Base-by-base conservation (phyloP, 1,139 yeast species). In the Scheffersomyces quercinus region DNA sequence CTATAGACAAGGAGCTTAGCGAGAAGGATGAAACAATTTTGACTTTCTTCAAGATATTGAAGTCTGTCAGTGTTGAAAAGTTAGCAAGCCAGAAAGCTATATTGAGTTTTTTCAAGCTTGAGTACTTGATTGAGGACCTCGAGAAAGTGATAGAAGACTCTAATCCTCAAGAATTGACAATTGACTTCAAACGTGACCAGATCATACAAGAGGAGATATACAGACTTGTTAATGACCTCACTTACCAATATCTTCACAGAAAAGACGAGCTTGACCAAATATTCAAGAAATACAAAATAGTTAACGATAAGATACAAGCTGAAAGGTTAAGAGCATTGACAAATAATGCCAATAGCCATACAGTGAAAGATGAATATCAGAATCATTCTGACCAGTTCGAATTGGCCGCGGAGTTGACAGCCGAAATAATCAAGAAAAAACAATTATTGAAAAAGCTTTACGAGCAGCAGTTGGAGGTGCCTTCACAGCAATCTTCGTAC, bases 141-240 rank as follows among this genome's bases (percentile, higher is more conserved):
- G 60, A 55, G 36, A 50, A 52, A 38, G 41, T 41, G 9, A 37
- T 40, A 10, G 50, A 47, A 15, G 48, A 58, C 13, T 52, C 52
- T 34, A 43, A 41, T 34, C 51, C 50, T 2, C 55, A 53, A 20
- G 59, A 56, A 28, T 44, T 53, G 38, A 41, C 47, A 1, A 48
- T 63, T 28, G 71, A 66, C 46, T 50, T 52, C 31, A 55, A 56
- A 13, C 55, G 58, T 37, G 75, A 71, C 48, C 58, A 58, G 41
- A 58, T 73, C 8, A 61, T 74, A 13, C 79, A 74, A 48, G 79
- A 72, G 36, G 79, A 74, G 50, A 70, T 74, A 20, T 59, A 62
- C 43, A 54, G 78, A 29, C 58, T 74, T 36, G 53, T 66, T 28
- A 73, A 73, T 46, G 79, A 74, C 51, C 59, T 73, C 44, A 60